Conservation (phyloP, 108 stramenopile species). For the Fistulifera solaris region DNA sequence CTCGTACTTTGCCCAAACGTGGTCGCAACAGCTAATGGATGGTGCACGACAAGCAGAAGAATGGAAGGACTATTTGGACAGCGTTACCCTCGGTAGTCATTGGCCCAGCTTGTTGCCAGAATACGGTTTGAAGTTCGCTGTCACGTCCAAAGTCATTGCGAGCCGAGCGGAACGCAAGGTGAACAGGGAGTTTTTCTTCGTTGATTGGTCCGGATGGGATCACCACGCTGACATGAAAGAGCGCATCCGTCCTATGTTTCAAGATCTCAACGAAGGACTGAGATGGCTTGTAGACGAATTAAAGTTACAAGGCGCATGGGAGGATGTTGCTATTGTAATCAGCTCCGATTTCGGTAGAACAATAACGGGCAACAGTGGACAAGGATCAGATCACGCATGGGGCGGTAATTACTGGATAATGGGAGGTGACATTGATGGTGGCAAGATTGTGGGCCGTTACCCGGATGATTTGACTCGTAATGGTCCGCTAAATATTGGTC, state of each 20-base stretch:
- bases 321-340: conserved; percentile 20
- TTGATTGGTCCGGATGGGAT: conserved; percentile 21
- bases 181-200: conserved; percentile 11
- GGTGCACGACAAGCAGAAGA: conserved; percentile 21
- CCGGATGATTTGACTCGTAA: conserved; percentile 5
- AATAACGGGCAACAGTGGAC: conserved; percentile 18
- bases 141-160: conserved; percentile 8
- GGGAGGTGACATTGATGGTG: conserved; percentile 17
- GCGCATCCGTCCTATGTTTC: conserved; percentile 14
- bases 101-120: conserved; percentile 1
- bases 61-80: conserved; percentile 23
- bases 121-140: conserved; percentile 5
- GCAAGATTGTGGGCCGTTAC: conserved; percentile 15
- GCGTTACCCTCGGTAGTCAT: conserved; percentile 7
- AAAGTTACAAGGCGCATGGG: conserved; percentile 27
- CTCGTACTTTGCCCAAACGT: conserved; percentile 39
- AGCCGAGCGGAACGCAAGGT: not conserved
- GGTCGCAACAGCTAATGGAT: conserved; percentile 20
- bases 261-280: conserved; percentile 19
- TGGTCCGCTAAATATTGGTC: conserved; percentile 11
- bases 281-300: conserved; percentile 21
- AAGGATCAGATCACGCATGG: conserved; percentile 28
- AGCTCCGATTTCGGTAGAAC: conserved; percentile 31
- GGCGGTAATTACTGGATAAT: conserved; percentile 12
- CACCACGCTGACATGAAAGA: conserved; percentile 22